Percentiles rank a stretch among this genome's conserved stretches.
phyloP scores from a whole-genome alignment of 139 green algal genomes.

The Micractinium conductrix region DNA sequence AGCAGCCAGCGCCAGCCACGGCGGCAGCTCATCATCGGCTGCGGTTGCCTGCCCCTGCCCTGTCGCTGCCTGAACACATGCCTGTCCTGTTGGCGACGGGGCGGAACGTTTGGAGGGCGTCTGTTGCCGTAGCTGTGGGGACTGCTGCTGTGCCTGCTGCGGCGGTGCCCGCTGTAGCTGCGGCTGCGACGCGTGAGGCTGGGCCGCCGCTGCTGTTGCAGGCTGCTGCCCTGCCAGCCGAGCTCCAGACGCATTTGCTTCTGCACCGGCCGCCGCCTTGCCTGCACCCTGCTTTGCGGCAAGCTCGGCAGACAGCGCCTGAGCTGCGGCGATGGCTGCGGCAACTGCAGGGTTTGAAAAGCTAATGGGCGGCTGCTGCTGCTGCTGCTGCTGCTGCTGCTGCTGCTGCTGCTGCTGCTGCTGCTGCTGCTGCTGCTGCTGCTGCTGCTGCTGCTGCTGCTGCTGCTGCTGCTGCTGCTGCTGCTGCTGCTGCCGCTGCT shows the following conservation, averaged over 20 bases:
- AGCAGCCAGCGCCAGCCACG: constrained; percentile 10
- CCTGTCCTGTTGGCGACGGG: background rate
- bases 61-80: background rate
- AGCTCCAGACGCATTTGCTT: no score
- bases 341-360: no score
- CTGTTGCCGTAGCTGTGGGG: background rate
- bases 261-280: no score
- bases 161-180: background rate
- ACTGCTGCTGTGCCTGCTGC: no score
- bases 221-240: no score
- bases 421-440: background rate
- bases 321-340: no score
- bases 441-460: background rate
- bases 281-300: no score
- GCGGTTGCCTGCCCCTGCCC: background rate
- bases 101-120: background rate
- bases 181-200: background rate
- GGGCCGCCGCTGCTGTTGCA: background rate
- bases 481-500: background rate
- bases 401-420: background rate
- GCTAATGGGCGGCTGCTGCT: no score
- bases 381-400: background rate
- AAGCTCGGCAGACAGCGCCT: no score
- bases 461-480: background rate
- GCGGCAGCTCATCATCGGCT: constrained; percentile 13